Conservation (phyloP, 257 asterid species). For the Oldenlandia corymbosa region DNA sequence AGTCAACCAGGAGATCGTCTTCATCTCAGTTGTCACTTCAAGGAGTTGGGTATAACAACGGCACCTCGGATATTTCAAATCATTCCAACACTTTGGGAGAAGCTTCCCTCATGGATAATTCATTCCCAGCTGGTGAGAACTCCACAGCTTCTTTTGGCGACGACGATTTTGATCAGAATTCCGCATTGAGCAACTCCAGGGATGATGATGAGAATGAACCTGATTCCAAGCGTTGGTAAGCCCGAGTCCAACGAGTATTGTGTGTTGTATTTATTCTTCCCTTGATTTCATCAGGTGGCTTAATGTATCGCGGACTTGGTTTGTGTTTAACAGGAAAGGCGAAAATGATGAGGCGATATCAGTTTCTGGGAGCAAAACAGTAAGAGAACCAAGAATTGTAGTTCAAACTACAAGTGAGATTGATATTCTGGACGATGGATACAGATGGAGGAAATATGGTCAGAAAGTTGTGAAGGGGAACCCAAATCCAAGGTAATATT, state of each 20-base stretch:
- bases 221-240: slow-evolving; percentile 83
- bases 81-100: slow-evolving; percentile 36
- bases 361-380: slow-evolving; percentile 61
- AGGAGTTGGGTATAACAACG: slow-evolving; percentile 26
- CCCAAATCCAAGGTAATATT: slow-evolving; percentile 79
- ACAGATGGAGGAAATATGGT: slow-evolving; percentile 94
- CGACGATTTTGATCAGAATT: slow-evolving; percentile 70
- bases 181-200: slow-evolving; percentile 60
- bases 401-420: slow-evolving; percentile 96
- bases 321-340: slow-evolving; percentile 56
- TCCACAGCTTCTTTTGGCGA: slow-evolving; percentile 83
- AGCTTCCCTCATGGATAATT: slow-evolving; percentile 32
- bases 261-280: neutral
- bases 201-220: slow-evolving; percentile 72
- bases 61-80: slow-evolving; percentile 26
- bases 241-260: too few species aligned
- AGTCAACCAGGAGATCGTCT: slow-evolving; percentile 59
- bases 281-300: neutral
- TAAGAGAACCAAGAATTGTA: slow-evolving; percentile 81
- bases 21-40: slow-evolving; percentile 53
- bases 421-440: slow-evolving; percentile 92
- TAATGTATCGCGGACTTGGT: neutral
- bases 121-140: slow-evolving; percentile 43
- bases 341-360: slow-evolving; percentile 67
- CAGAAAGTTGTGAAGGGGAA: slow-evolving; percentile 94